Percentiles rank a stretch among this genome's conserved stretches.
phyloP scores from a whole-genome alignment of 2,329 filamentous ascomycete genomes.

The Cladophialophora carrionii region DNA sequence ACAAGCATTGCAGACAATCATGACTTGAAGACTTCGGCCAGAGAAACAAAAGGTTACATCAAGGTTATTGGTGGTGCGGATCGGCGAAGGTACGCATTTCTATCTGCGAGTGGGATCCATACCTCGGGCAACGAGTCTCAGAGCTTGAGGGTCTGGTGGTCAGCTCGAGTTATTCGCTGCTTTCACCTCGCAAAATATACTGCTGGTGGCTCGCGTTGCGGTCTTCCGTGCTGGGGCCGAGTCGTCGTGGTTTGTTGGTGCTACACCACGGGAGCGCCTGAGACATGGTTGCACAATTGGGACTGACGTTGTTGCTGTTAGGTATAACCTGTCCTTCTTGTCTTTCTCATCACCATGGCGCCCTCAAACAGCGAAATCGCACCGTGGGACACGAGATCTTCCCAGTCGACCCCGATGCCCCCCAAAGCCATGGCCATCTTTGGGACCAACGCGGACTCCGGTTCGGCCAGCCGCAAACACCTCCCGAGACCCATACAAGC shows the following conservation, averaged over 20 bases:
- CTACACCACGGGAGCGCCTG: background rate
- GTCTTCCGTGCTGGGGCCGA: background rate
- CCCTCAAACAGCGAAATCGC: slow-evolving; percentile 16
- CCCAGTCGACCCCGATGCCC: slow-evolving; percentile 11
- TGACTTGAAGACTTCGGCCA: slow-evolving; percentile 20
- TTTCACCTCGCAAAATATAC: background rate
- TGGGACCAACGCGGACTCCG: slow-evolving; percentile 34
- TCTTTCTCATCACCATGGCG: slow-evolving; percentile 5
- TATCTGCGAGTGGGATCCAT: slow-evolving; percentile 2
- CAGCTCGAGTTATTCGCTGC: background rate
- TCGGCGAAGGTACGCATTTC: slow-evolving; percentile 27
- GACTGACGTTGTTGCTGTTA: slow-evolving; percentile 15
- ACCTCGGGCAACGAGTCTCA: background rate
- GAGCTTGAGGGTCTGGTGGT: slow-evolving; percentile 2
- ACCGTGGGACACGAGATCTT: slow-evolving; percentile 13
- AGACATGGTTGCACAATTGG: slow-evolving; percentile 14
- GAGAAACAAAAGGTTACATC: slow-evolving; percentile 12
- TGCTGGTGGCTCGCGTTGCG: background rate
- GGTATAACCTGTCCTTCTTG: slow-evolving; percentile 5
- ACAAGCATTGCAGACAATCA: slow-evolving; percentile 13
- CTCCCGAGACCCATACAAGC: slow-evolving; percentile 20
- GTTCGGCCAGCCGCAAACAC: slow-evolving; percentile 35
- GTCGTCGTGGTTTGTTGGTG: background rate
- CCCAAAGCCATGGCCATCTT: slow-evolving; percentile 31
- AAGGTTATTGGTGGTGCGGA: slow-evolving; percentile 7